A percentile compares a stretch with the other conserved stretches of the same genome.
These are phyloP conservation scores for Fibroporia radiculosa DNA, from an alignment of 768 basidiomycete genomes.

Conservation along the genomic window DNA sequence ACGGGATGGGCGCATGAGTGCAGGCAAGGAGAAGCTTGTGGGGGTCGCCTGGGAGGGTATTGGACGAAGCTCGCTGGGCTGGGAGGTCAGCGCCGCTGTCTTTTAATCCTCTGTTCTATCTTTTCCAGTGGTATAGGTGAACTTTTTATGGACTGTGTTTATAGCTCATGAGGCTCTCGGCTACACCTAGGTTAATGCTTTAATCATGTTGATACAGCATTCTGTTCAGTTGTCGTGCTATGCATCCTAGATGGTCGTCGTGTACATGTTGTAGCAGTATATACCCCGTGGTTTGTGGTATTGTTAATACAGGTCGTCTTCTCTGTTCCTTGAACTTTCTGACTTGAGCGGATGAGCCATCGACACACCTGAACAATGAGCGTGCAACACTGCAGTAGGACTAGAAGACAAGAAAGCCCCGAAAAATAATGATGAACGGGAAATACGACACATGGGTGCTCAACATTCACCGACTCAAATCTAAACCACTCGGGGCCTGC, in stretches of 20 bases:
- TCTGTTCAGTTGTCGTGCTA: background rate
- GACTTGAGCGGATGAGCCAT: too few species aligned
- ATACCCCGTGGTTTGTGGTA: background rate
- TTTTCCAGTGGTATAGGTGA: background rate
- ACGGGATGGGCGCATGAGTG: constrained; percentile 42
- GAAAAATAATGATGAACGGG: too few species aligned
- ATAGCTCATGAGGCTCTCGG: background rate
- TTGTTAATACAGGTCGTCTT: background rate
- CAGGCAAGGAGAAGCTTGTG: constrained; percentile 51
- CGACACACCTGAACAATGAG: background rate
- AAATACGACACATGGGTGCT: too few species aligned
- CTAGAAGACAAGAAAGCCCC: too few species aligned
- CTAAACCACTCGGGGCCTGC: constrained; percentile 7
- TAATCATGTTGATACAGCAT: background rate
- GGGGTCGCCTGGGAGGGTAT: constrained; percentile 55
- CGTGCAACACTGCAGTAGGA: background rate
- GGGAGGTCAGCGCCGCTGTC: constrained; percentile 22
- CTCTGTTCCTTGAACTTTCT: too few species aligned
- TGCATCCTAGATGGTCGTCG: background rate
- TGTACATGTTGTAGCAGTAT: background rate
- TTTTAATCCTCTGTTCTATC: background rate
- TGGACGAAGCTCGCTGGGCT: constrained; percentile 43
- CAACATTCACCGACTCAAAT: constrained; percentile 5
- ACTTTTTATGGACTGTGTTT: background rate
- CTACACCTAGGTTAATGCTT: constrained; percentile 3